Evolutionary conservation across 2,329 filamentous ascomycete species (phyloP).

Genomic region (Fusarium nisikadoi): DNA sequence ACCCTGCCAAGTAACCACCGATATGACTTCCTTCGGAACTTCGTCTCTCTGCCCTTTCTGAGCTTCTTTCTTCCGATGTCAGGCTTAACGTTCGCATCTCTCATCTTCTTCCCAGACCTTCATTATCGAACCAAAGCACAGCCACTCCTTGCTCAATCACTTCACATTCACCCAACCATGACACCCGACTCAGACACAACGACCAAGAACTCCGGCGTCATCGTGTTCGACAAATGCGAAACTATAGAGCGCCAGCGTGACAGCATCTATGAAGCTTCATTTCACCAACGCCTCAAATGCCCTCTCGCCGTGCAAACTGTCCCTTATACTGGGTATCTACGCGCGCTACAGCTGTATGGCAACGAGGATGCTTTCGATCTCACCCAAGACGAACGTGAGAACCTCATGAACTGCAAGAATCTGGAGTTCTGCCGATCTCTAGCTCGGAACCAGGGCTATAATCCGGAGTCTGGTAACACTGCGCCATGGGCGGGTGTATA

Average conservation of each 20-base stretch:
- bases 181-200: not conserved
- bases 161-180: not conserved
- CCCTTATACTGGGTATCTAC: conserved; percentile 15
- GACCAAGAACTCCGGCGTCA: not conserved
- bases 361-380: conserved; percentile 11
- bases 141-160: not conserved
- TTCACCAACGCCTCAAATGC: not conserved
- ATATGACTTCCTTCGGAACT: not conserved
- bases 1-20: too few species aligned
- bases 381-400: not conserved
- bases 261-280: not conserved
- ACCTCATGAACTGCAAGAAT: conserved; percentile 1
- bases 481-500: conserved; percentile 11
- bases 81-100: not conserved
- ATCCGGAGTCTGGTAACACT: not conserved
- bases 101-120: not conserved
- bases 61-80: not conserved
- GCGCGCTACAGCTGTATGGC: conserved; percentile 19
- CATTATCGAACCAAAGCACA: not conserved
- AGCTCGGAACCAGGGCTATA: conserved; percentile 7
- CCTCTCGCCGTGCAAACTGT: not conserved
- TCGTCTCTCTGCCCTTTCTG: not conserved
- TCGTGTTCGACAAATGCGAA: conserved; percentile 11
- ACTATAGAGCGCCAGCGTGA: not conserved
- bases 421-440: conserved; percentile 1